Base-by-base conservation (phyloP, 192 early-diverging fungal species). In the Backusella liffmaniae region DNA sequence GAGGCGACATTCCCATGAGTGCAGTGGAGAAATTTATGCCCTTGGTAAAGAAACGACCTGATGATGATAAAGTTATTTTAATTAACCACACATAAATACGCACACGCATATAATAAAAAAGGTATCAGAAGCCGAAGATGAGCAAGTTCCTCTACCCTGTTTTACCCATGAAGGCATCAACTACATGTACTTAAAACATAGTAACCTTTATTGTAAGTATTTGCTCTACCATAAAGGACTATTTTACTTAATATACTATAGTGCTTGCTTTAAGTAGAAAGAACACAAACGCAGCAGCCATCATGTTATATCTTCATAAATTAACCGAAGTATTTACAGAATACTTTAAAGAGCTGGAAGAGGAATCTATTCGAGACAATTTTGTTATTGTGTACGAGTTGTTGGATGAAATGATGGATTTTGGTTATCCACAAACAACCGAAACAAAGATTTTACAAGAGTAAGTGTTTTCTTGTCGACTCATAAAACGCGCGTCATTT, bases 11-110 rank as follows among this genome's bases (percentile, higher is more conserved):
- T 79, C 97, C 98, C 74, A 94, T 98, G 91, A 88, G 88, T 59
- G 92, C 96, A 29, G 94, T 97, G 72, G 98, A 99, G 65, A 96
- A 96, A 83, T 99, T 99, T 82, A 96, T 99, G 96, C 96, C 96
- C 13, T 83, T 99, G 79, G 88, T 99, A 77, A 62, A 59, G 51
- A 53, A 53, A 8, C 18, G n/a, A 7, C 4, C 21, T 51, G 49
- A 53, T 46, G 51, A 53, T n/a, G 51, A n/a, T 62, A 23, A 62
- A 21, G 18, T 15, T 13, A 9, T 21, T 21, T 13, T 3, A 44
- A 44, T 46, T 29, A 46, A 32, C 30, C 18, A 46, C 69, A 44
- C 21, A 70, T 26, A 26, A 26, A 26, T 26, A 26, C 26, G 26
- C 35, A 70, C 39, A 41, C 4, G 26, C 4, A 13, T 49, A n/a